phyloP scores from a whole-genome alignment of 2,329 filamentous ascomycete species.

The Ophiobolus disseminans region DNA sequence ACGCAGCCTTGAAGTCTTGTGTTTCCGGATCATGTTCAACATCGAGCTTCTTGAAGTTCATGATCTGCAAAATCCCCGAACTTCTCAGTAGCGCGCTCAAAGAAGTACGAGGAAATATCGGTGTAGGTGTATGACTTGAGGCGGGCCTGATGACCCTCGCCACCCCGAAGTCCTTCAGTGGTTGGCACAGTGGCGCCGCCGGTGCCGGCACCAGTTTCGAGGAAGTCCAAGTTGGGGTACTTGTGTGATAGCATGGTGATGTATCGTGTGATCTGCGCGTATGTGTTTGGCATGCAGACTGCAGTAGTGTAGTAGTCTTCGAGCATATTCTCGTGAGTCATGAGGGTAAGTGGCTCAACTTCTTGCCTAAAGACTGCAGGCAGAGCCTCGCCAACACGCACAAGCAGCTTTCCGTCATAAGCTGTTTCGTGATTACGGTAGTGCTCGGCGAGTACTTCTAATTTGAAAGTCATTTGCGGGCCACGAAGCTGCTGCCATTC shows the following conservation, averaged over 20 bases:
- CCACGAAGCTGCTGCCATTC: conserved; percentile 16
- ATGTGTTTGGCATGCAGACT: conserved; percentile 22
- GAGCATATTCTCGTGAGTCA: conserved; percentile 22
- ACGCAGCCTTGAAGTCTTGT: conserved; percentile 26
- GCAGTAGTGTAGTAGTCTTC: conserved; percentile 23
- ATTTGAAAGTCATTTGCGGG: conserved; percentile 6
- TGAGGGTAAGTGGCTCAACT: conserved; percentile 18
- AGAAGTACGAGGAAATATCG: conserved; percentile 25
- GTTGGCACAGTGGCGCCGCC: conserved; percentile 21
- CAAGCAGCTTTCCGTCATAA: conserved; percentile 20
- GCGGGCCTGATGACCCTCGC: conserved; percentile 8
- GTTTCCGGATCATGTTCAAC: conserved; percentile 24
- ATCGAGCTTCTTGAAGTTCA: conserved; percentile 29
- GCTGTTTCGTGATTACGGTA: conserved; percentile 16
- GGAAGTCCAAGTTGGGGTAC: conserved; percentile 18
- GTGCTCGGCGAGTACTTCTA: conserved; percentile 10
- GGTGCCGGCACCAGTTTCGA: conserved; percentile 26
- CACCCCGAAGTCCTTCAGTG: conserved; percentile 11
- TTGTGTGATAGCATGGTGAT: conserved; percentile 20
- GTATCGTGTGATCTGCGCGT: conserved; percentile 20
- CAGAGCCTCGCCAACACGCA: conserved; percentile 17
- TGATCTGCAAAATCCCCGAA: conserved; percentile 15
- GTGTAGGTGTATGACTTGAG: conserved; percentile 26
- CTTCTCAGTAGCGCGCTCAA: conserved; percentile 22
- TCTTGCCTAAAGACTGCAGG: conserved; percentile 18